Conservation (phyloP, 108 stramenopile genomes). For the Discostella pseudostelligera region DNA sequence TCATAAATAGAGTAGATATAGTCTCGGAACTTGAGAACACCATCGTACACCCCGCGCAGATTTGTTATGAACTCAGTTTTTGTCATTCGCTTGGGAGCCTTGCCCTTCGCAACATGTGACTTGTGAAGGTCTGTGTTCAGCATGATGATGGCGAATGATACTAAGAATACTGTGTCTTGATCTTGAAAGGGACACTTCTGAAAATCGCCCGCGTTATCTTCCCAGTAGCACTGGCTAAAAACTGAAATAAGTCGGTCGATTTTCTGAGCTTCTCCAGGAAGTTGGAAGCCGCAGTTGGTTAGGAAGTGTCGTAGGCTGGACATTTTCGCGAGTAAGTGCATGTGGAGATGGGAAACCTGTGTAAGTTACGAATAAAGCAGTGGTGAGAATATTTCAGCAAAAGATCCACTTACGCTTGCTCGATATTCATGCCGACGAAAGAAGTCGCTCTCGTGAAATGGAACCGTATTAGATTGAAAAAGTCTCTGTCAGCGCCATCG, state of each 20-base stretch:
- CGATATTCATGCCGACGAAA: slow-evolving; percentile 94
- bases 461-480: slow-evolving; percentile 89
- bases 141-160: slow-evolving; percentile 97
- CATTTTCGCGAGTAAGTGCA: slow-evolving; percentile 6
- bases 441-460: slow-evolving; percentile 81
- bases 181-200: slow-evolving; percentile 81
- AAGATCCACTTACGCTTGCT: slow-evolving; percentile 67
- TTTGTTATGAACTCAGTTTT: slow-evolving; percentile 87
- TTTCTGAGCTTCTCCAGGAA: slow-evolving; percentile 97
- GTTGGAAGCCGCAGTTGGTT: slow-evolving; percentile 88
- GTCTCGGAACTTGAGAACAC: slow-evolving; percentile 65
- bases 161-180: slow-evolving; percentile 88
- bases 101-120: slow-evolving; percentile 40
- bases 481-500: slow-evolving; percentile 73
- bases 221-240: slow-evolving; percentile 94
- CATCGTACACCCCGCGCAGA: slow-evolving; percentile 67
- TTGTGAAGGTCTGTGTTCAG: slow-evolving; percentile 98
- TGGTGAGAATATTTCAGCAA: slow-evolving; percentile 1
- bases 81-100: slow-evolving; percentile 83
- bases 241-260: slow-evolving; percentile 90
- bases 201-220: slow-evolving; percentile 90
- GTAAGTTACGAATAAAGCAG: neutral
- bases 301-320: slow-evolving; percentile 83
- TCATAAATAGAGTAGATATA: slow-evolving; percentile 82
- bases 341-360: neutral